phyloP scores from a whole-genome alignment of 352 stramenopile species.

The Phytopythium sindhum region DNA sequence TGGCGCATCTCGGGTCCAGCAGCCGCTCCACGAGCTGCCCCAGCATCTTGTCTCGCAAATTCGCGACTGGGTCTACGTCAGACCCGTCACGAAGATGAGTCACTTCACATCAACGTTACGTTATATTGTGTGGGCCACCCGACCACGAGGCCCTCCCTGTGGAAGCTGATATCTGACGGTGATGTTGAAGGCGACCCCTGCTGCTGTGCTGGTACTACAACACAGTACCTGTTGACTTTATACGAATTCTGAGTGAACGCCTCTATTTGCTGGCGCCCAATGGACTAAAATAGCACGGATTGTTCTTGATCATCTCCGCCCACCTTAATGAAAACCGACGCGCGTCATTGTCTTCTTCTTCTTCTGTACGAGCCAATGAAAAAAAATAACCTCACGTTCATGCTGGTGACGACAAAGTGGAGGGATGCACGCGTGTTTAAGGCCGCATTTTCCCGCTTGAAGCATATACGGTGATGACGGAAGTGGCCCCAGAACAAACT shows the following conservation, averaged over 20 bases:
- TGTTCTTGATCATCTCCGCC: too few relatives aligned
- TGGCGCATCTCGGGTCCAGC: conserved; percentile 3
- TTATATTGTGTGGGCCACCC: too few relatives aligned
- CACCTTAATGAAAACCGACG: too few relatives aligned
- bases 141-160: neutral
- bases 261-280: too few relatives aligned
- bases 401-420: neutral
- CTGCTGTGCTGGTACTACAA: too few relatives aligned
- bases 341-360: too few relatives aligned
- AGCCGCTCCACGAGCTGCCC: neutral
- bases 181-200: neutral
- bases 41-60: neutral
- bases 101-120: neutral
- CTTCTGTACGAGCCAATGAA: too few relatives aligned
- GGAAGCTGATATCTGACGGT: neutral
- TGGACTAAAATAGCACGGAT: too few relatives aligned
- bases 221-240: too few relatives aligned
- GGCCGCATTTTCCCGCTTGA: neutral
- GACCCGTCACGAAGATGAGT: neutral
- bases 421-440: neutral
- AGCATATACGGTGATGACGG: neutral
- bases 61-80: neutral
- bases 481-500: neutral
- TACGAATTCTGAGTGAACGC: too few relatives aligned
- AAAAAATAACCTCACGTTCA: too few relatives aligned